Evolutionary conservation across 2,329 filamentous ascomycete species (phyloP), one percentile per base, ranked within the genome.

Genomic region (Aspergillus niger): DNA sequence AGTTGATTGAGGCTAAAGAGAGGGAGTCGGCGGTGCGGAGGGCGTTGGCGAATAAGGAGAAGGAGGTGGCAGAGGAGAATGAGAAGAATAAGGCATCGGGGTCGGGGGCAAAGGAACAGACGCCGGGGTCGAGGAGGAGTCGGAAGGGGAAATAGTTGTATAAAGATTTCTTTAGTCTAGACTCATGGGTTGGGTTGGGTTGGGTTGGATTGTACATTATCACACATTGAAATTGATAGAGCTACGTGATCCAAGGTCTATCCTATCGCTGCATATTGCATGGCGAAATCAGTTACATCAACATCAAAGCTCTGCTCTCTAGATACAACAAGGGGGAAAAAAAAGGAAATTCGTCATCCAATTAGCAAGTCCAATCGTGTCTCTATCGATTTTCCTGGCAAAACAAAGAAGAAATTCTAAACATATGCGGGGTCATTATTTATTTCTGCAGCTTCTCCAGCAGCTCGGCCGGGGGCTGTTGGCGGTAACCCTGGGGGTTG

Each of bases 401-500:
- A 36, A 11, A 36, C 13, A 36, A 36, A 36, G 30, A 28, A 30
- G 24, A 36, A 20, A 55, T 55, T 43, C 53, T 55, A 55, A 47
- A 10, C 28, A 30, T 47, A 30, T 44, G 20, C 28, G 17, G 17
- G 10, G 41, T 47, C 15, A 44, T 32, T 26, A 55, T 20, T 67
- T 72, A 75, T 64, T 76, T 76, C 74, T 76, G 75, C 60, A 77
- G 71, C 66, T 72, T 65, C 58, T 89, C 89, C 54, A 97, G 74
- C 70, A 98, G 84, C 78, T 90, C 87, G 66, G 90, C 84, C 0
- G 95, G 94, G n/a, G 94, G 92, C 67, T 92, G 84, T 80, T 98
- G 93, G 67, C 91, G 86, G 82, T 98, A 98, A 22, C 95, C 95
- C 80, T 93, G 88, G 24, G 95, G 95, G 81, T 98, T 98, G 81